Conservation (phyloP, 1,284 basidiomycete genomes). For the Tetrapyrgos nigripes region DNA sequence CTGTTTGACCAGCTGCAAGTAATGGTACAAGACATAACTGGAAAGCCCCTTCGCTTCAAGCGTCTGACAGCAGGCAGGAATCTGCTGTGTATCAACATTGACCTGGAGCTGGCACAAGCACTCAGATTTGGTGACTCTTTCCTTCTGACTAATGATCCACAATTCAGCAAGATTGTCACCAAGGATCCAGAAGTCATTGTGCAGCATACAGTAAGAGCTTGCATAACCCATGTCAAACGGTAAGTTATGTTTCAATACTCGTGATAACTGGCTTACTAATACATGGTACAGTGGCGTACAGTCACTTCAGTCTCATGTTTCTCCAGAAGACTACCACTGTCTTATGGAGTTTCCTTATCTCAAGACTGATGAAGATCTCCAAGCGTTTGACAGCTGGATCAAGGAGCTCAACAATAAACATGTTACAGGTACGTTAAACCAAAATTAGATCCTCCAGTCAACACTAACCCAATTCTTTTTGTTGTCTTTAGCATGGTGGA, state of each 20-base stretch:
- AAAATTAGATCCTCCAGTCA: neutral
- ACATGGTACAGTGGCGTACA: slow-evolving; percentile 3
- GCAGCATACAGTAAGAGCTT: slow-evolving; percentile 10
- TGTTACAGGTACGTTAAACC: neutral
- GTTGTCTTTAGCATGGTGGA: slow-evolving; percentile 19
- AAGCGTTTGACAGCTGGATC: slow-evolving; percentile 10
- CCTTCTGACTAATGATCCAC: slow-evolving; percentile 6
- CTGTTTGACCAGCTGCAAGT: slow-evolving; percentile 4
- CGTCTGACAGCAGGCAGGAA: slow-evolving; percentile 19
- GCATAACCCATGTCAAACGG: slow-evolving; percentile 17
- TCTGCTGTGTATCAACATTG: slow-evolving; percentile 20
- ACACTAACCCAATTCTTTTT: neutral
- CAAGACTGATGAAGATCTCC: slow-evolving; percentile 13
- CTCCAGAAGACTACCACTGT: neutral
- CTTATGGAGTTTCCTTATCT: slow-evolving; percentile 12
- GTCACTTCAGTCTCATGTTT: slow-evolving; percentile 14
- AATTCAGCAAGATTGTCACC: slow-evolving; percentile 7
- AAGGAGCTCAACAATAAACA: neutral
- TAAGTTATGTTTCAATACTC: neutral
- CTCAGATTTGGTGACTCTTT: slow-evolving; percentile 6
- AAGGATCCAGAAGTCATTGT: slow-evolving; percentile 9
- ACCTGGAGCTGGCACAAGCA: slow-evolving; percentile 24
- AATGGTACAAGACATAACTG: slow-evolving; percentile 12
- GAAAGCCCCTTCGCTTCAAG: slow-evolving; percentile 22
- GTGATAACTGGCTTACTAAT: neutral